Evolutionary conservation across 2,329 filamentous ascomycete genomes (phyloP), one percentile per base, ranked within the genome.

Genomic region (Fusarium sp.): DNA sequence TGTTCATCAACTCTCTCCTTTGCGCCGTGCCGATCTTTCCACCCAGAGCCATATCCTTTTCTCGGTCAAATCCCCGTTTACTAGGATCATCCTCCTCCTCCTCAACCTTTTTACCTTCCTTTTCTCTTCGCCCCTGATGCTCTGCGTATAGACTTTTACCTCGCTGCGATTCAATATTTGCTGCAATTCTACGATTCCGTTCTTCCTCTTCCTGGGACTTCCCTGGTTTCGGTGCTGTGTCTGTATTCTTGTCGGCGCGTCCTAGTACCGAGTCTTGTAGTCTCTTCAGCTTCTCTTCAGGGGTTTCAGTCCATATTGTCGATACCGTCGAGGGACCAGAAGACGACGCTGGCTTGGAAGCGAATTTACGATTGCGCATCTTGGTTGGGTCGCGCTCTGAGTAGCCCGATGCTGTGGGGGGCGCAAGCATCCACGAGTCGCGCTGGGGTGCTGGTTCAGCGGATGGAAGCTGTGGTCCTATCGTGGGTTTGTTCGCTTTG

Each of bases 51-150:
- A 98, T 97, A 81, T 98, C 96, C 85, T 98, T 98, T 81, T 98
- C 94, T 71, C 91, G 88, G 83, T 98, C 94, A 82, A 98, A 98
- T 0, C 90, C 92, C 69, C 96, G 88, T 82, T 93, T 92, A 81
- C 94, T 97, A 2, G 96, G 96, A 80, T 98, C 95, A 82, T 98
- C 96, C 28, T 96, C 94, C 30, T 96, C 94, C 72, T 94, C 90
- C 71, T 88, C 85, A 11, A 80, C 83, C 71, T 83, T 83, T 49
- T 78, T 69, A 38, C 75, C 64, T 33, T 72, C 78, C 79, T 82
- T 67, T 74, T 80, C 72, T 79, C 80, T 70, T 44, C 59, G 60
- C 28, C 63, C 74, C 32, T 77, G 85, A 76, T 91, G 89, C 72
- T 90, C 86, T 32, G 91, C 89, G 72, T 89, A 88, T 49, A 92